Evolutionary conservation across 2,329 filamentous ascomycete species (phyloP), one percentile per base, ranked within the genome.

Genomic region (Arachnomyces sp.): DNA sequence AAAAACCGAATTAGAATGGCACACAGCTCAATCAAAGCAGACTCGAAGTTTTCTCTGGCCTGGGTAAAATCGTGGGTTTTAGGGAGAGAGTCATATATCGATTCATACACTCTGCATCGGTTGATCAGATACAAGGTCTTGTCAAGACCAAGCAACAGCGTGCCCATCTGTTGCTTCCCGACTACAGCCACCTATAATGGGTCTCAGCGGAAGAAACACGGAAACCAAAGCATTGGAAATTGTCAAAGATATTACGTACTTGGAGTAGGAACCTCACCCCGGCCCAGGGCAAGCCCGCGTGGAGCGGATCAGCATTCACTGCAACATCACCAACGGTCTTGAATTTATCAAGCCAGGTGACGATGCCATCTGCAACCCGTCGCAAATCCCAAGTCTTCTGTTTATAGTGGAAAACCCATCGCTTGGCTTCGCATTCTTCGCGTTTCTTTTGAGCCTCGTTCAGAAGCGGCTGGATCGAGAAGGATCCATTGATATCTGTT

Each of bases 281-380:
- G 18, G 56, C 59, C 60, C 55, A 63, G 18, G 56, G 58, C 30
- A 61, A 46, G 12, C 53, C 44, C 13, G 55, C 52, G 49, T 58
- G 50, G 18, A 36, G 43, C 1, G 56, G 51, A 42, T 62, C 49
- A 40, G 50, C 52, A 37, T 59, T 51, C 20, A 53, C 46, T 0
- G 46, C 47, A 31, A 51, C 38, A 49, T 61, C 55, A 1, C 54
- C 56, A 31, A 60, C 44, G 16, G 48, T 31, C 40, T 52, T 58
- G 44, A 61, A 61, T 28, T 40, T 49, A 17, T 58, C 33, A 12
- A 49, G 15, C 45, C 43, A 51, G n/a, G n/a, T n/a, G n/a, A n/a
- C n/a, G n/a, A n/a, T n/a, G n/a, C n/a, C n/a, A n/a, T n/a, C n/a
- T n/a, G n/a, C n/a, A n/a, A n/a, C n/a, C n/a, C n/a, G n/a, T n/a